Base-by-base conservation (phyloP, 441 rosid species). In the Macaranga tanarius region DNA sequence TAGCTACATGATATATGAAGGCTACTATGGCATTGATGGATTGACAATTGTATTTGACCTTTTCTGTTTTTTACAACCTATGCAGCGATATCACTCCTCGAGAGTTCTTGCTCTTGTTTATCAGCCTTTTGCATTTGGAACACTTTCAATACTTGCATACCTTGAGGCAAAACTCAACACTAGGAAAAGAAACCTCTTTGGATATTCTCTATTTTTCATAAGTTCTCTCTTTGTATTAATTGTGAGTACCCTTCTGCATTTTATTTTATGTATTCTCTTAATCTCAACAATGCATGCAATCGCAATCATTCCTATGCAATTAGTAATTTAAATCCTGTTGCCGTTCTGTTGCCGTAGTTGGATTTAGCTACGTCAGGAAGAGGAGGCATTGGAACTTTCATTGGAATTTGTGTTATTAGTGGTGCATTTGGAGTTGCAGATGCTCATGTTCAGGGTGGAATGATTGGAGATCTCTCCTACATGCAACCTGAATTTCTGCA, bases 401-500 rank as follows among this genome's bases (percentile, higher is more conserved):
- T 92, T 9, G 85, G 90, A 10, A 78, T 90, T 71, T 90, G 93
- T 65, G 78, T 31, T 9, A 23, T 88, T 25, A 79, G 84, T n/a
- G 86, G 82, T 28, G 81, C 76, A 57, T 88, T 90, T 76, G 95
- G 93, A 70, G 70, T 88, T 70, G 95, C 91, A 17, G 92, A 90
- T 86, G 93, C 88, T 76, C 80, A 82, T 66, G 91, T 88, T 15
- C 89, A 89, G 77, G 95, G 96, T 62, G 96, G 92, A 57, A 87
- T 90, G 90, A 65, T 88, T 16, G 96, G 93, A 75, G 95, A 92
- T 69, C 88, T 89, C 65, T 89, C 90, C 38, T 82, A 75, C 74
- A 90, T 89, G 96, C 70, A 5, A 12, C 83, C 89, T 7, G 83
- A 79, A 59, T 81, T 92, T 58, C 73, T 89, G 67, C 96, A 90